Conservation (phyloP, 768 basidiomycete genomes). For the Hydnomerulius pinastri region DNA sequence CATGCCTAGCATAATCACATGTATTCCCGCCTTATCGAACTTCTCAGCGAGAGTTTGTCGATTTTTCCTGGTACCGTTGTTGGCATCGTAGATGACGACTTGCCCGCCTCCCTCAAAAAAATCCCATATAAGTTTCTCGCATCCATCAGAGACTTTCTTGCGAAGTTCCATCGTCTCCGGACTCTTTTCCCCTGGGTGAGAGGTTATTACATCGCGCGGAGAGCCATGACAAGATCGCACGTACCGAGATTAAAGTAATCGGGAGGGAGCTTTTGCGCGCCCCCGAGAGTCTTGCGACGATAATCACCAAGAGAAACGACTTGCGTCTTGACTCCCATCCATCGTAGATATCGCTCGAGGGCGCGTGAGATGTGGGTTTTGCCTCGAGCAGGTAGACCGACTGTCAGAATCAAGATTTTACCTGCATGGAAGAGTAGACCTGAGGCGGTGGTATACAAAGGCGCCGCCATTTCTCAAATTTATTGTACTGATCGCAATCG, state of each 20-base stretch:
- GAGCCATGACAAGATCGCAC: conserved; percentile 15
- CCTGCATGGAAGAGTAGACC: conserved; percentile 90
- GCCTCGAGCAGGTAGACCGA: conserved; percentile 91
- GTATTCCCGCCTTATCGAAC: conserved; percentile 84
- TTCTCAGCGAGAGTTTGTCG: conserved; percentile 77
- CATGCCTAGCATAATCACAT: conserved; percentile 91
- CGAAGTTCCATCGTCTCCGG: conserved; percentile 79
- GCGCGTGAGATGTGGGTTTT: conserved; percentile 97
- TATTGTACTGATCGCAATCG: too few species aligned
- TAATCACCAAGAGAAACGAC: conserved; percentile 97
- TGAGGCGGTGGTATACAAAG: conserved; percentile 89
- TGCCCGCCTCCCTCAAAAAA: conserved; percentile 89
- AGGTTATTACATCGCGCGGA: background rate
- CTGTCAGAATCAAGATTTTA: conserved; percentile 90
- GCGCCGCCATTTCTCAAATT: conserved; percentile 73
- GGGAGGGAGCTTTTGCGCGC: conserved; percentile 81
- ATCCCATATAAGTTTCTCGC: conserved; percentile 86
- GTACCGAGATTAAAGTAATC: conserved; percentile 90
- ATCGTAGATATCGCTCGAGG: conserved; percentile 94
- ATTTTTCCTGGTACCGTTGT: conserved; percentile 76
- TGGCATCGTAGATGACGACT: conserved; percentile 98
- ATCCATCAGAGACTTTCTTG: conserved; percentile 72
- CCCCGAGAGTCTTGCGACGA: conserved; percentile 85
- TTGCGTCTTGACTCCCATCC: conserved; percentile 96
- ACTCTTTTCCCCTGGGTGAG: conserved; percentile 68